Evolutionary conservation across 768 basidiomycete genomes (phyloP).

Genomic region (Strobilomyces echinocephalus): DNA sequence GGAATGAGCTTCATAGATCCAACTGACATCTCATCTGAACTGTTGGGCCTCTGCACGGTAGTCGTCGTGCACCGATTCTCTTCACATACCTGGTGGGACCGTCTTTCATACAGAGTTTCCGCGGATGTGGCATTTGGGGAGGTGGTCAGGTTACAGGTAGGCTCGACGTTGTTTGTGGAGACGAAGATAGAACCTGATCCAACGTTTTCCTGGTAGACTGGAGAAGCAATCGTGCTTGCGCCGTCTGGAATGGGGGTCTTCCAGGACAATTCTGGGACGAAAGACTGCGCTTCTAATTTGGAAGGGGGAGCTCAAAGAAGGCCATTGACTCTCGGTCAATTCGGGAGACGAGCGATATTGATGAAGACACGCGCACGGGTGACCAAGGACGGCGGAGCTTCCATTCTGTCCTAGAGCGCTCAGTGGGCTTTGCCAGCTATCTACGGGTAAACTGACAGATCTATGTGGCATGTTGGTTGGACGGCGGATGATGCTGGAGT

Average conservation of each 20-base stretch:
- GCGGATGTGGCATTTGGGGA: slow-evolving; percentile 59
- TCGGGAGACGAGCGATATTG: slow-evolving; percentile 53
- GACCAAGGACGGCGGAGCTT: slow-evolving; percentile 57
- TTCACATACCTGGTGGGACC: slow-evolving; percentile 67
- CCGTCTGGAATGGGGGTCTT: slow-evolving; percentile 51
- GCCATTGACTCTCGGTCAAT: slow-evolving; percentile 32
- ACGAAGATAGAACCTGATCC: neutral
- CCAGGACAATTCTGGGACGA: slow-evolving; percentile 7
- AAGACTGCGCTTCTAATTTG: neutral
- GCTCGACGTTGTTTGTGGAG: neutral
- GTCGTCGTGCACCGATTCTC: slow-evolving; percentile 64
- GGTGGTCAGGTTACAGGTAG: slow-evolving; percentile 56
- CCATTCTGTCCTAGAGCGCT: slow-evolving; percentile 33
- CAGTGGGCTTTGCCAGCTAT: neutral
- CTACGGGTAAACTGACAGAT: neutral
- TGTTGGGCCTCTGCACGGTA: slow-evolving; percentile 60
- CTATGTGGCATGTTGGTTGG: neutral
- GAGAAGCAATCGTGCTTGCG: slow-evolving; percentile 60
- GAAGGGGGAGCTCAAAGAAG: neutral
- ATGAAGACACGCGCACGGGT: slow-evolving; percentile 55
- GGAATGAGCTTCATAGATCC: slow-evolving; percentile 43
- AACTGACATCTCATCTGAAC: slow-evolving; percentile 50
- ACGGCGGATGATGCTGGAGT: neutral
- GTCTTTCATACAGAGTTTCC: slow-evolving; percentile 57
- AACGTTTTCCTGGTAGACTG: slow-evolving; percentile 41